Evolutionary conservation across 2,329 filamentous ascomycete species (phyloP).

Genomic region (Cadophora malorum): DNA sequence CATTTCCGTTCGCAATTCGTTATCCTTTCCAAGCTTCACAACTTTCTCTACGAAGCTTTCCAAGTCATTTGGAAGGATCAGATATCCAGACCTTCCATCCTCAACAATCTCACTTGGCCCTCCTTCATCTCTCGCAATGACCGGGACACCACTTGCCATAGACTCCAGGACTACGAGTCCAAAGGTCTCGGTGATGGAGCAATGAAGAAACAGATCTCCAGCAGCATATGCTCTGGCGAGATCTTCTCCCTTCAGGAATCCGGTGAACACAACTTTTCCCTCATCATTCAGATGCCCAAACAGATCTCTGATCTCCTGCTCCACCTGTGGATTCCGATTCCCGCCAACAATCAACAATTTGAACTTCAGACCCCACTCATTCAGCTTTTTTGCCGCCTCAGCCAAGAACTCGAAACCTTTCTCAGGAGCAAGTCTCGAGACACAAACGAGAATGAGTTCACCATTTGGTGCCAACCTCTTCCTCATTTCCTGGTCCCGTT

Average conservation of each 20-base stretch:
- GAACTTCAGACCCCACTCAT: slow-evolving; percentile 61
- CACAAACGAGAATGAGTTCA: slow-evolving; percentile 69
- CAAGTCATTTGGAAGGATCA: slow-evolving; percentile 65
- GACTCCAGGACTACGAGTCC: slow-evolving; percentile 73
- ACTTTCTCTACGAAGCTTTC: slow-evolving; percentile 63
- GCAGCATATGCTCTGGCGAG: slow-evolving; percentile 72
- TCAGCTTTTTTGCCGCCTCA: slow-evolving; percentile 59
- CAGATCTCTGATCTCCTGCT: slow-evolving; percentile 64
- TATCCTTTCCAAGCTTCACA: slow-evolving; percentile 55
- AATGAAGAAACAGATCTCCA: slow-evolving; percentile 74
- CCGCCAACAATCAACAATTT: slow-evolving; percentile 72
- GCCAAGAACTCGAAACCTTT: slow-evolving; percentile 75
- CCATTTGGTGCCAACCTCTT: slow-evolving; percentile 63
- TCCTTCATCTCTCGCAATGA: slow-evolving; percentile 72
- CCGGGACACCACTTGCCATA: slow-evolving; percentile 74
- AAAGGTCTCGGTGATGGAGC: slow-evolving; percentile 73
- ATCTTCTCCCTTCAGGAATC: slow-evolving; percentile 65
- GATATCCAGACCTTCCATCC: slow-evolving; percentile 64
- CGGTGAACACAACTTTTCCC: slow-evolving; percentile 68
- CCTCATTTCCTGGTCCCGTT: slow-evolving; percentile 59
- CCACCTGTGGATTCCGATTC: slow-evolving; percentile 68
- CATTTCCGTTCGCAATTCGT: slow-evolving; percentile 53
- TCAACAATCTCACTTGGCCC: slow-evolving; percentile 72
- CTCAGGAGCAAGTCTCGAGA: slow-evolving; percentile 71
- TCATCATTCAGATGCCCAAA: slow-evolving; percentile 57